phyloP scores from a whole-genome alignment of 1,284 basidiomycete species.

The Tilletia caries region DNA sequence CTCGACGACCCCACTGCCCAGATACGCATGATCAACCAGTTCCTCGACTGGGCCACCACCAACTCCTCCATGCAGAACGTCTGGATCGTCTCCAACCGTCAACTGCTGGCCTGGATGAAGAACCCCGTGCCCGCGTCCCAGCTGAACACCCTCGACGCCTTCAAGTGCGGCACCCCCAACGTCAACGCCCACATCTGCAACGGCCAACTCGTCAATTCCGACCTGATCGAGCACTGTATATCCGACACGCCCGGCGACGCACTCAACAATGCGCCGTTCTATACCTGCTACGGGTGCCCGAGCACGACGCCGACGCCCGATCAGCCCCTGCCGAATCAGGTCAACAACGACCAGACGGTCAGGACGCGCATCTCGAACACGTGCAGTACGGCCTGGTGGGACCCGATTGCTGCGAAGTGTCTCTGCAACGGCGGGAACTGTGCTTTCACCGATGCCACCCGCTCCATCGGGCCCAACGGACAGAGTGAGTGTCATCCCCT shows the following conservation, averaged over 20 bases:
- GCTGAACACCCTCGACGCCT: conserved; percentile 45
- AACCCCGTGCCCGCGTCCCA: conserved; percentile 61
- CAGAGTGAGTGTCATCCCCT: conserved; percentile 15
- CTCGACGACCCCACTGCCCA: conserved; percentile 24
- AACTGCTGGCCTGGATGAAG: conserved; percentile 70
- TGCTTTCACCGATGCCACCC: conserved; percentile 38
- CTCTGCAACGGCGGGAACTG: conserved; percentile 31
- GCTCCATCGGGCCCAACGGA: conserved; percentile 42
- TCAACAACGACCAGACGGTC: conserved; percentile 39
- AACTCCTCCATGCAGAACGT: conserved; percentile 59
- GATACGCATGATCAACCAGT: conserved; percentile 65
- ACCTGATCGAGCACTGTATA: conserved; percentile 45
- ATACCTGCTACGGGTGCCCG: conserved; percentile 49
- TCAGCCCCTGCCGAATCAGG: conserved; percentile 45
- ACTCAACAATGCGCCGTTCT: conserved; percentile 39
- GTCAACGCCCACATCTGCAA: conserved; percentile 39
- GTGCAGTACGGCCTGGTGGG: conserved; percentile 48
- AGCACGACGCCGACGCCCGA: conserved; percentile 31
- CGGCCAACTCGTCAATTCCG: conserved; percentile 35
- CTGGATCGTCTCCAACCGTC: conserved; percentile 72
- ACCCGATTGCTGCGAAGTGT: conserved; percentile 43
- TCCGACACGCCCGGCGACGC: conserved; percentile 36
- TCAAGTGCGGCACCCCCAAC: conserved; percentile 43
- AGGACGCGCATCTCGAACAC: conserved; percentile 36
- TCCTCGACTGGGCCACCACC: conserved; percentile 70